Conservation (phyloP, 257 asterid genomes). For the Forsythia viridissima region DNA sequence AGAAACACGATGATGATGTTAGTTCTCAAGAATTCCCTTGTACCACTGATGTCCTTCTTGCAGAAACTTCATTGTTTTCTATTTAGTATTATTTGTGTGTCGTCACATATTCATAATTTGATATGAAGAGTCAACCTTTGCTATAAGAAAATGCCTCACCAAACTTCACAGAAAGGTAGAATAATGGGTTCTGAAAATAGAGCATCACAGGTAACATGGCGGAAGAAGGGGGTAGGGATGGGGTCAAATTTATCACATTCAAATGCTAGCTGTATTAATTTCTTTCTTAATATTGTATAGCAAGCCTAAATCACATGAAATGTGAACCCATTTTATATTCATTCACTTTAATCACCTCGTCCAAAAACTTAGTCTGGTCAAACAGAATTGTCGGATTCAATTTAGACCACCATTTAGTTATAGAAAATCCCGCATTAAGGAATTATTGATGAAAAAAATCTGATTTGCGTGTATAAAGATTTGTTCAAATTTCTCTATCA, state of each 20-base stretch:
- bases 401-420: background rate
- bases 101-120: background rate
- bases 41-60: slow-evolving; percentile 24
- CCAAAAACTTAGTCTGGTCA: background rate
- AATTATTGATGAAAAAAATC: background rate
- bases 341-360: background rate
- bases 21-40: background rate
- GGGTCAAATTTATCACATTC: background rate
- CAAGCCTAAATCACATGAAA: background rate
- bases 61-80: slow-evolving; percentile 13
- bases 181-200: slow-evolving; percentile 21
- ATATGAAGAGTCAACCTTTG: background rate
- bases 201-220: slow-evolving; percentile 18
- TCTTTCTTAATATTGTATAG: background rate
- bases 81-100: background rate
- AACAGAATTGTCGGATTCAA: background rate
- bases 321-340: background rate
- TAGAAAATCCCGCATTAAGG: background rate
- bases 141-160: background rate
- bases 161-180: slow-evolving; percentile 8
- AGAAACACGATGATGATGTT: background rate
- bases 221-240: background rate
- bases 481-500: too few species aligned
- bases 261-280: background rate
- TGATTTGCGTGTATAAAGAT: too few species aligned